Evolutionary conservation across 2,329 filamentous ascomycete genomes (phyloP), one percentile per base, ranked within the genome.

Genomic region (Dothistroma septosporum): DNA sequence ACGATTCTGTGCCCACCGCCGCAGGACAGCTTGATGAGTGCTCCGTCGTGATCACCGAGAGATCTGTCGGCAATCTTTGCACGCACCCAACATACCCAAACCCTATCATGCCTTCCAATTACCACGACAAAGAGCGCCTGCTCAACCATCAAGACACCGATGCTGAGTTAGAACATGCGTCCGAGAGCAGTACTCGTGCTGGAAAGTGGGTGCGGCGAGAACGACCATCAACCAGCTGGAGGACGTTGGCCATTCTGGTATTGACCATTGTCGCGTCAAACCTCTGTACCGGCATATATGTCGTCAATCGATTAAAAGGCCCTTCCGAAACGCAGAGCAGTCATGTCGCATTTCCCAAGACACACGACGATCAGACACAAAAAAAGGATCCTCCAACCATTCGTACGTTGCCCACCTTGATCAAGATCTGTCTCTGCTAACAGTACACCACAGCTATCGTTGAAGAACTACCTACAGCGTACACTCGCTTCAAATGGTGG

Each of bases 401-500:
- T 19, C 48, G 48, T 50, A 50, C 10, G 48, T 49, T 1, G 19
- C 24, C 19, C 41, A 44, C 8, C 4, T n/a, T 19, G 41, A 9
- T 9, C 41, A 44, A 2, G 2, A 44, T 44, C 6, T 16, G n/a
- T 19, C 8, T 19, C 10, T 44, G 41, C 41, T 44, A 44, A 44
- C 16, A 44, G 41, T 16, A 44, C 9, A 19, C 5, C 10, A n/a
- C 50, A 53, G 53, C 53, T 10, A 12, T 11, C 2, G 33, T 55
- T 21, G 53, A 55, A 12, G 24, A 1, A 10, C 28, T 55, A 33
- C 53, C 53, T 4, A 55, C 53, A 12, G 19, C n/a, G 21, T 55
- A 24, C 16, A 55, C 53, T n/a, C 53, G 53, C 33, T 55, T 55
- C 53, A 55, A 55, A n/a, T 55, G 53, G 53, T 55, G 53, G 53